Percentiles rank a stretch among this genome's conserved stretches.
These are phyloP conservation scores for Amoebophrya sp. DNA, from an alignment of 169 alveolate species.

Conservation along the genomic window DNA sequence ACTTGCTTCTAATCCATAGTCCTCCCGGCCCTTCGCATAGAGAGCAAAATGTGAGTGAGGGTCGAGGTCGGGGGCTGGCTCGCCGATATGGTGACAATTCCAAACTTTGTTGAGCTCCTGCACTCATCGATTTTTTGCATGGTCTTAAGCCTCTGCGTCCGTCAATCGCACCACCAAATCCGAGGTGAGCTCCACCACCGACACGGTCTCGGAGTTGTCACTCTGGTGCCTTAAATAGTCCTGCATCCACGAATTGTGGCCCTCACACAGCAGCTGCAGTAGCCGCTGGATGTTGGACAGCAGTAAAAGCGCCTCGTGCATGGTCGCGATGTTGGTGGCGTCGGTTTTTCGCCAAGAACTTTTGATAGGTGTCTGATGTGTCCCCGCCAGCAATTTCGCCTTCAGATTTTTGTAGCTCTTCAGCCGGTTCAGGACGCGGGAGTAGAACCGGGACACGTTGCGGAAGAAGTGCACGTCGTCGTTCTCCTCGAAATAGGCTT, in stretches of 20 bases:
- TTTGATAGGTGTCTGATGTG: too few relatives aligned
- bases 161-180: background rate
- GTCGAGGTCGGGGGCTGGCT: too few relatives aligned
- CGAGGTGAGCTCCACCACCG: background rate
- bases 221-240: background rate
- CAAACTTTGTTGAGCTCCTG: background rate
- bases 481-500: background rate
- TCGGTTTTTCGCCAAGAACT: too few relatives aligned
- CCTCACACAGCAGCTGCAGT: background rate
- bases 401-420: too few relatives aligned
- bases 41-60: too few relatives aligned
- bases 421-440: too few relatives aligned
- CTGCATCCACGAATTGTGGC: background rate
- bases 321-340: too few relatives aligned
- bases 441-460: background rate
- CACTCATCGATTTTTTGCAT: too few relatives aligned
- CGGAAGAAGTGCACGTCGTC: background rate
- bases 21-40: too few relatives aligned
- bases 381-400: too few relatives aligned
- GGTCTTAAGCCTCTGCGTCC: background rate
- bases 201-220: background rate
- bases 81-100: background rate
- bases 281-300: background rate
- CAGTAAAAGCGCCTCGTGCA: background rate
- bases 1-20: too few relatives aligned